These are phyloP conservation scores for Gymnopilus dilepis DNA, from an alignment of 768 basidiomycete genomes.

Conservation along the genomic window DNA sequence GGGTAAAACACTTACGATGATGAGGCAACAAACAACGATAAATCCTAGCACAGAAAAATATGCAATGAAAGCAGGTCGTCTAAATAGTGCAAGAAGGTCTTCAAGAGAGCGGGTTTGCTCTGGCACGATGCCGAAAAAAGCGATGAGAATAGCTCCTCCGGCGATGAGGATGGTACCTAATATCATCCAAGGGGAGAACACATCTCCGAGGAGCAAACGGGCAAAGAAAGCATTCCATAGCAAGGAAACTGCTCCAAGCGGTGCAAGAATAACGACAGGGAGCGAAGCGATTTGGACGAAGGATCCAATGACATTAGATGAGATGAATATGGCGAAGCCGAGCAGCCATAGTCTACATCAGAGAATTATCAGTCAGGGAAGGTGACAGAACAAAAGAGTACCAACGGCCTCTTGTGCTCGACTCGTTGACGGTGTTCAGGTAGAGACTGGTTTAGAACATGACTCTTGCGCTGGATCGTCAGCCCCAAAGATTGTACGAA, in stretches of 20 bases:
- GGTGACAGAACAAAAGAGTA: conserved; percentile 23
- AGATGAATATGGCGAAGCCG: conserved; percentile 86
- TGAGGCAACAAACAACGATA: conserved; percentile 61
- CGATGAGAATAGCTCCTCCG: conserved; percentile 87
- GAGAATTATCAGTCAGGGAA: conserved; percentile 1
- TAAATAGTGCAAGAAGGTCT: conserved; percentile 79
- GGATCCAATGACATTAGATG: conserved; percentile 87
- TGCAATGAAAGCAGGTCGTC: conserved; percentile 74
- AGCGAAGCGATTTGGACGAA: conserved; percentile 92
- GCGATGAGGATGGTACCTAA: conserved; percentile 90
- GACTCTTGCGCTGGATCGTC: conserved; percentile 93
- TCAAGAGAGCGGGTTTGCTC: conserved; percentile 87
- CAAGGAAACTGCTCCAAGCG: conserved; percentile 89
- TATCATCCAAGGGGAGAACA: conserved; percentile 84
- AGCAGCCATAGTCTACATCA: conserved; percentile 76
- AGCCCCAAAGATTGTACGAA: conserved; percentile 91
- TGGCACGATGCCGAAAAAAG: conserved; percentile 89
- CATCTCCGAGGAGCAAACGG: conserved; percentile 80
- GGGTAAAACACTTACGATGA: conserved; percentile 54
- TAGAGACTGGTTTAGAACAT: conserved; percentile 79
- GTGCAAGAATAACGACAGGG: conserved; percentile 93
- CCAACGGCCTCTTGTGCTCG: conserved; percentile 83
- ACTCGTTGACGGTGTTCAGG: conserved; percentile 66
- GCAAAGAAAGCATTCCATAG: conserved; percentile 97
- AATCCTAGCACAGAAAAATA: conserved; percentile 80